These are phyloP conservation scores for Lathyrus aphaca DNA, from an alignment of 306 rosid genomes.

Conservation along the genomic window DNA sequence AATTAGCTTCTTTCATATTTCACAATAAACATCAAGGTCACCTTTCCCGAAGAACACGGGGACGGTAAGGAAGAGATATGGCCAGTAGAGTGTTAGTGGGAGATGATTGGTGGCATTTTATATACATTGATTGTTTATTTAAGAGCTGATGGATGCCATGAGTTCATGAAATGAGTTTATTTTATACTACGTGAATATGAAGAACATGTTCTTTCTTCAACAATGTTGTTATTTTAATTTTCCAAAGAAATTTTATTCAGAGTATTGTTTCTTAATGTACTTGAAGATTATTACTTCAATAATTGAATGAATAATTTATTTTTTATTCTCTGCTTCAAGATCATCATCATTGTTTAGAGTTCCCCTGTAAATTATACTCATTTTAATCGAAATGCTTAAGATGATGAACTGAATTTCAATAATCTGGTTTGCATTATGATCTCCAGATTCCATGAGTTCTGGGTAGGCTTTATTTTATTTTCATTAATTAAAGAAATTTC, in stretches of 20 bases:
- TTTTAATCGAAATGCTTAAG: no score
- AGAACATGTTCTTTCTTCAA: slow-evolving; percentile 14
- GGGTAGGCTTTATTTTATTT: no score
- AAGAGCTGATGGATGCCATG: not conserved
- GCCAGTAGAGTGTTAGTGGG: slow-evolving; percentile 40
- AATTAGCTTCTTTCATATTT: not conserved
- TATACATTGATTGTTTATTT: slow-evolving; percentile 3
- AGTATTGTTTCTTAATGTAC: slow-evolving; percentile 6
- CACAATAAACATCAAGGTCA: slow-evolving; percentile 41
- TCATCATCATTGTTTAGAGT: no score
- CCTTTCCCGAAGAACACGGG: slow-evolving; percentile 47
- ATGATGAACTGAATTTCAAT: no score
- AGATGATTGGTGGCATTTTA: slow-evolving; percentile 37
- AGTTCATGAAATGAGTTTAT: slow-evolving; percentile 37
- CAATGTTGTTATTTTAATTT: slow-evolving; percentile 7
- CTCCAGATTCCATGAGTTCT: no score
- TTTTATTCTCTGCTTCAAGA: no score
- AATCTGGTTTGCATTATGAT: no score
- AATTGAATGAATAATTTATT: not conserved
- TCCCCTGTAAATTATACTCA: no score
- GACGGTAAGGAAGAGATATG: slow-evolving; percentile 55
- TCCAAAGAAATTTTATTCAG: slow-evolving; percentile 13
- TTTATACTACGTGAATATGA: slow-evolving; percentile 42
- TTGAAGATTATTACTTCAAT: slow-evolving; percentile 24
- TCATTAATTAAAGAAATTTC: no score